Evolutionary conservation across 2,329 filamentous ascomycete genomes (phyloP), one percentile per base, ranked within the genome.

Genomic region (Fusarium abutilonis): DNA sequence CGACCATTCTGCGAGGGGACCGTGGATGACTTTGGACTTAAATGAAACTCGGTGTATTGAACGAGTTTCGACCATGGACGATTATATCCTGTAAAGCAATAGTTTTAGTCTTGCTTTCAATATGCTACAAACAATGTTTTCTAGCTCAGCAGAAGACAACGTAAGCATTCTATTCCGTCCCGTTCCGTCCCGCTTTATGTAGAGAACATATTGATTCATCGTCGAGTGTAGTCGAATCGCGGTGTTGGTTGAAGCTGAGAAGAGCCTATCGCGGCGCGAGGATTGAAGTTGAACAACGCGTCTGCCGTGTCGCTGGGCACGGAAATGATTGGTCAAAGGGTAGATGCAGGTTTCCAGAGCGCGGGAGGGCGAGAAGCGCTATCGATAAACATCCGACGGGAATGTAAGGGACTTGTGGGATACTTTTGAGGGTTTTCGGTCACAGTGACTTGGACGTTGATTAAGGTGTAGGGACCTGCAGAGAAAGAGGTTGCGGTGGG

Each of bases 311-410:
- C 59, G 44, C 45, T 54, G 44, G 32, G 41, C 66, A 64, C 62
- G 60, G 21, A 32, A 43, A 28, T 54, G 55, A 70, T 70, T 70
- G 68, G 68, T 26, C 42, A 45, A 32, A 54, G 15, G 34, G 14
- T 31, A 58, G 46, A 53, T 70, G 68, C 67, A 70, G 51, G 63
- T 55, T 60, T 55, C 35, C 32, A 35, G 34, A 19, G 34, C 55
- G 53, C 63, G 65, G 54, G 53, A 54, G 43, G 35, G 43, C 38
- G 36, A 46, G 60, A 70, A 69, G 60, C 68, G 65, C 67, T 71
- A 71, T 71, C 69, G 68, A 71, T 71, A 71, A 63, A 66, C 66
- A 64, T 50, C 56, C 55, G 53, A 52, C 36, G 52, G 34, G n/a
- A 19, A 19, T 19, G 28, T 11, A 15, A 39, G 45, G 36, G 56